These are phyloP conservation scores for Colletotrichum sp. DNA, from an alignment of 2,329 filamentous ascomycete genomes.

Conservation along the genomic window DNA sequence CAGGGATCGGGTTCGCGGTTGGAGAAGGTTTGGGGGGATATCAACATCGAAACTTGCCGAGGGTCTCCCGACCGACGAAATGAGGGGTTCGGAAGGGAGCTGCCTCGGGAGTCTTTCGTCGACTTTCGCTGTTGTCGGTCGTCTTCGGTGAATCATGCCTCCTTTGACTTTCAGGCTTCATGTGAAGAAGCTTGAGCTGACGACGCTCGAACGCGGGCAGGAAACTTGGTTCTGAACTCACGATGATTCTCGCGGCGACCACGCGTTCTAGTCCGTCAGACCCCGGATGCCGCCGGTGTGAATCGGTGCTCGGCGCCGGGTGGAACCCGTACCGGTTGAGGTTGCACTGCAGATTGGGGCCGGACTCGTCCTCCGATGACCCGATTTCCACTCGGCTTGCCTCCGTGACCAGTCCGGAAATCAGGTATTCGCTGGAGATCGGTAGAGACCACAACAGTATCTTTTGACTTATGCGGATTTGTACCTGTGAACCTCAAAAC, in stretches of 20 bases:
- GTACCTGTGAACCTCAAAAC: background rate
- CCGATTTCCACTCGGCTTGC: background rate
- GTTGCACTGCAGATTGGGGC: background rate
- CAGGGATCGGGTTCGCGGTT: background rate
- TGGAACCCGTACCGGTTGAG: background rate
- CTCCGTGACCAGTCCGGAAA: background rate
- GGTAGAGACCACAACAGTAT: background rate
- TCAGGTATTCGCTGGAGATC: rapidly evolving
- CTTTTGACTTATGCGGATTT: background rate
- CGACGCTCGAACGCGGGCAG: background rate
- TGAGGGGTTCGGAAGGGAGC: background rate
- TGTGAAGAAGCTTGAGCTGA: background rate
- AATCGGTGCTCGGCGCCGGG: background rate
- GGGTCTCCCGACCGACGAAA: background rate
- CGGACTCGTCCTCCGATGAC: background rate
- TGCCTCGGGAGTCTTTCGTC: background rate
- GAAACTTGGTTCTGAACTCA: background rate
- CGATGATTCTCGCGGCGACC: background rate
- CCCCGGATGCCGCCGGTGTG: background rate
- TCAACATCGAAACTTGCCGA: background rate
- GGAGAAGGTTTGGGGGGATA: background rate
- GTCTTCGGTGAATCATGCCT: background rate
- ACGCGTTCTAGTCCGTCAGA: background rate
- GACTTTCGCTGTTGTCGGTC: background rate
- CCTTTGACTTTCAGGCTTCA: background rate